Evolutionary conservation across 805 yeast genomes (phyloP).

Genomic region (Schwanniomyces polymorphus): DNA sequence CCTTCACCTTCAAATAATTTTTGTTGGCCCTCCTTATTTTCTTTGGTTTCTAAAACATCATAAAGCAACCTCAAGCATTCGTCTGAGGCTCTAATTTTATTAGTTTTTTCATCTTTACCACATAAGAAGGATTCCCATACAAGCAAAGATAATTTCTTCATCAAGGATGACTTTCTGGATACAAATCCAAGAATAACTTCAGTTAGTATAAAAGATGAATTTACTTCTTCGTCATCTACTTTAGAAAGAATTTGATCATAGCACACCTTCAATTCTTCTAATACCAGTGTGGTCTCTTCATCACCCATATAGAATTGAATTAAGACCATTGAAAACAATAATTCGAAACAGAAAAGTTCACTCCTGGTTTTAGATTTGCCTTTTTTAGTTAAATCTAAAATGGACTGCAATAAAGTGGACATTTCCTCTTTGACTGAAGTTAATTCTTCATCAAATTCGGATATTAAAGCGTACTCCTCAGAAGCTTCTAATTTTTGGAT

Average conservation of each 20-base stretch:
- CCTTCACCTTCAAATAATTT: slow-evolving; percentile 67
- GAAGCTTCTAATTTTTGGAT: slow-evolving; percentile 25
- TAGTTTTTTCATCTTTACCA: slow-evolving; percentile 21
- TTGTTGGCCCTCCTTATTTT: slow-evolving; percentile 78
- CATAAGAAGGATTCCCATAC: slow-evolving; percentile 45
- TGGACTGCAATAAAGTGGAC: slow-evolving; percentile 40
- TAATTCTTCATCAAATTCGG: slow-evolving; percentile 61
- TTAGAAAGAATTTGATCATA: slow-evolving; percentile 45
- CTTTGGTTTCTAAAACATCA: slow-evolving; percentile 52
- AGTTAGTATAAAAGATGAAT: slow-evolving; percentile 35
- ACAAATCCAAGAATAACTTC: slow-evolving; percentile 47
- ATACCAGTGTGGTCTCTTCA: slow-evolving; percentile 70
- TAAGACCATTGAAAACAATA: slow-evolving; percentile 72
- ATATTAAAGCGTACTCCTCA: slow-evolving; percentile 16
- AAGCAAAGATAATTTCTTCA: slow-evolving; percentile 35
- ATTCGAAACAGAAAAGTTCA: slow-evolving; percentile 66
- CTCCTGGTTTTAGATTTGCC: slow-evolving; percentile 27
- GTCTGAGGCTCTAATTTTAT: slow-evolving; percentile 24
- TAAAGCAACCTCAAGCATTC: slow-evolving; percentile 35
- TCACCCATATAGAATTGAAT: slow-evolving; percentile 78
- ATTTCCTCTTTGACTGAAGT: slow-evolving; percentile 48
- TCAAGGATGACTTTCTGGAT: slow-evolving; percentile 36
- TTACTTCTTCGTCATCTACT: slow-evolving; percentile 15
- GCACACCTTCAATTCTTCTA: slow-evolving; percentile 70
- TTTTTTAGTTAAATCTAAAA: slow-evolving; percentile 19